Base-by-base conservation (phyloP, 2,329 filamentous ascomycete species). In the Ascochyta rabiei region DNA sequence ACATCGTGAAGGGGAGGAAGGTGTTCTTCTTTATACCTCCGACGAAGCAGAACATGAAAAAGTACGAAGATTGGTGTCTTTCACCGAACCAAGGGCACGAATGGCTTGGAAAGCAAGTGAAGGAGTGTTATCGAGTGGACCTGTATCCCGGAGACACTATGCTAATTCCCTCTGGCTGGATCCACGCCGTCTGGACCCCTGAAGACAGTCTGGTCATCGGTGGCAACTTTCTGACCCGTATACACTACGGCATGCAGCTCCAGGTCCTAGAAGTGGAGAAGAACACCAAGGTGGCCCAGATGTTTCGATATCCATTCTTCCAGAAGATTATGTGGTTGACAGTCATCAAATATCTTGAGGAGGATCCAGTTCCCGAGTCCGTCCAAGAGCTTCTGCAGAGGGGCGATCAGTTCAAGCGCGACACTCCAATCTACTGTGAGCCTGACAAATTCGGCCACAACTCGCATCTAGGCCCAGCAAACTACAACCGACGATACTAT, bases 21-120 rank as follows among this genome's bases (percentile, higher is more conserved):
- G 87, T 86, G 0, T 89, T 89, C 72, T 87, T 89, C 71, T 89
- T 89, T 75, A 88, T 89, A 48, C 85, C 85, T 3, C 86, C 86
- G 0, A 88, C 86, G 59, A 84, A 87, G 60, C 85, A 86, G 66
- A 82, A 89, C 63, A 76, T 89, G 56, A 87, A 88, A 68, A 87
- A 86, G 60, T 89, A 89, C 67, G 86, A 89, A 69, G 84, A 88
- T 49, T 89, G 86, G 86, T 88, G 86, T 69, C 84, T 86, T 53
- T 86, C 85, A 13, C 84, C 84, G 3, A 82, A 84, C 16, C 86
- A 89, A 69, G 86, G 88, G 56, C 84, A 82, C 57, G 88, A 85
- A 12, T 89, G 86, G 71, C 79, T 89, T 30, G 84, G 84, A 4
- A 81, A 84, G 53, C 81, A 86, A 61, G 86, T 85, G 16, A 86